Evolutionary conservation across 1,284 basidiomycete species (phyloP), one percentile per base, ranked within the genome.

Genomic region (Erythrobasidium hasegawianum): DNA sequence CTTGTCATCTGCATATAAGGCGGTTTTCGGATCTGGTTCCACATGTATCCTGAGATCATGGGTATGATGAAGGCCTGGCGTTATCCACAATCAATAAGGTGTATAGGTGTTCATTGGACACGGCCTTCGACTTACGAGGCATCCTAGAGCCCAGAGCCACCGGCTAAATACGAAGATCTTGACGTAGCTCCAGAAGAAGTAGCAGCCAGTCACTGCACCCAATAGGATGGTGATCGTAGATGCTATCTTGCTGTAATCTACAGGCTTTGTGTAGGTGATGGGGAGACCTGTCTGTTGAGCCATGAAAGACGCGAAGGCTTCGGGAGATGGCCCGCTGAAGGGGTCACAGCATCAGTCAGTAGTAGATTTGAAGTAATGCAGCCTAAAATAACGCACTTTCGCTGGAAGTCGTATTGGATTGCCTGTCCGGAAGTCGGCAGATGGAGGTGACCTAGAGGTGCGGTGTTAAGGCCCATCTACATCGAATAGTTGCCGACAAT

Each of bases 31-130:
- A 99, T 99, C 70, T 87, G 87, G 72, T 90, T 91, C 81, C 96
- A 99, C 96, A 99, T 98, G 81, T 87, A 89, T 2, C 93, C 93
- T 8, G 86, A 85, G 10, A 86, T 94, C 86, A 95, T 93, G 72
- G 90, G 79, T 38, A 94, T 82, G 41, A 86, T 86, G 4, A 83
- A 82, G 24, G 69, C 55, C 72, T 74, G 66, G n/a, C n/a, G n/a
- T n/a, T n/a, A n/a, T n/a, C n/a, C 18, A n/a, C 10, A 40, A 61
- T n/a, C n/a, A n/a, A n/a, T n/a, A n/a, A n/a, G 24, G 56, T 18
- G 47, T 26, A 18, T 11, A 26, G 20, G 3, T 16, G 9, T 14
- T 16, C 33, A 38, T n/a, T 1, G 2, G 4, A n/a, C n/a, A n/a
- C 5, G 27, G n/a, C 2, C 16, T 20, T 29, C 18, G 62, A 20